Conservation (phyloP, 129 eudicot species). For the Mikania micrantha region DNA sequence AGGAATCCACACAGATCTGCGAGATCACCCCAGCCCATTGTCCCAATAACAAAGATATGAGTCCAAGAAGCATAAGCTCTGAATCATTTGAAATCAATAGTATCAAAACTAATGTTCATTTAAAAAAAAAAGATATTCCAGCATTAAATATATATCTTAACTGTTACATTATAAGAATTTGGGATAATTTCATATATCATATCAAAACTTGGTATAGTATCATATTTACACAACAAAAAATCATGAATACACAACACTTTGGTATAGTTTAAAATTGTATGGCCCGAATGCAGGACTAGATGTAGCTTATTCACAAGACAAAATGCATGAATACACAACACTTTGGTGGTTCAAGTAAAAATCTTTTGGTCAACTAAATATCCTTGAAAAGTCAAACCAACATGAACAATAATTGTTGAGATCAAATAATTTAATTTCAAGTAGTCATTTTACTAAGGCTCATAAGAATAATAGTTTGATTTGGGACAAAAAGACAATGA, state of each 20-base stretch:
- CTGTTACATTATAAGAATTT: background rate
- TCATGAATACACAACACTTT: too few species aligned
- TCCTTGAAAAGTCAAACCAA: conserved; percentile 4
- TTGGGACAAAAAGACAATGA: background rate
- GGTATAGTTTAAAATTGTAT: background rate
- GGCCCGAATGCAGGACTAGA: background rate
- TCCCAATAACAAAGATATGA: conserved; percentile 88
- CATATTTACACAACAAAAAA: too few species aligned
- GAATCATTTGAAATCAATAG: conserved; percentile 5
- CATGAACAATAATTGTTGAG: conserved; percentile 5
- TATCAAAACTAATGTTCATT: background rate
- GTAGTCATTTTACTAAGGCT: background rate
- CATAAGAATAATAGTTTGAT: background rate
- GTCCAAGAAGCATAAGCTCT: conserved; percentile 99
- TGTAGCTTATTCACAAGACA: background rate
- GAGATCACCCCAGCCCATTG: conserved; percentile 92
- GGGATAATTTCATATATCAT: too few species aligned
- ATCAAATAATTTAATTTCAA: background rate
- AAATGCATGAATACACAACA: background rate
- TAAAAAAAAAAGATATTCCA: background rate
- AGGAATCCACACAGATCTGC: conserved; percentile 88
- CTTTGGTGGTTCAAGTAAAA: background rate
- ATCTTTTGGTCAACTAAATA: conserved; percentile 3
- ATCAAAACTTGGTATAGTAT: too few species aligned
- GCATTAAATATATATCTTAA: background rate